Evolutionary conservation across 331 rosid genomes (phyloP), one percentile per base, ranked within the genome.

Genomic region (Prunus yedoensis): DNA sequence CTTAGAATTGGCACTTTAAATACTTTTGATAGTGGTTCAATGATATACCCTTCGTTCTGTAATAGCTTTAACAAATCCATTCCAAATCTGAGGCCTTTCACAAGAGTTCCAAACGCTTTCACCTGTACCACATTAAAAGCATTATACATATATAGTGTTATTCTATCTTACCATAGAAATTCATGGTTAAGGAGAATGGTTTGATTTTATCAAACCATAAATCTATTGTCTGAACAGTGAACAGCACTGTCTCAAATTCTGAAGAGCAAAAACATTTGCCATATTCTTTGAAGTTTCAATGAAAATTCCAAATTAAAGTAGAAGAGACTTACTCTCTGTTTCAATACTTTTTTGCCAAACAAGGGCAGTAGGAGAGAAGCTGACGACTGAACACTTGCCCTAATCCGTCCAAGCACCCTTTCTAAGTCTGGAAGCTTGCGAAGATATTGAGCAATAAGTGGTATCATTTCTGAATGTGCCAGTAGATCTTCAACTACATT

Each of bases 391-490:
- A 89, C 81, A 73, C 85, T 87, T 69, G 89, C 86, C 88, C 90
- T 94, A 53, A 89, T 78, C 80, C 89, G 89, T 79, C 96, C 99
- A 76, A 92, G 89, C 83, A 89, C 67, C 83, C 91, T 87, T 79
- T 94, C 97, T 81, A 94, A 78, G 80, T 94, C 99, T 66, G 95
- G 92, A 78, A 94, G 84, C 83, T 81, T 91, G 70, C 86, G 85
- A 74, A 94, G 93, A 86, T 86, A 84, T 77, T 88, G 91, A 85
- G 90, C 85, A 86, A 85, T 80, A 75, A 81, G 82, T 25, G 86
- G 70, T 80, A 89, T 79, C 73, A 84, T 74, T 77, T 90, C 96
- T 12, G 93, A 82, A 76, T 53, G 57, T 46, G 78, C 82, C 83
- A 94, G 70, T 69, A 94, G 80, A 70, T 74, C 73, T 81, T 94